A percentile compares a stretch with the other conserved stretches of the same genome.
phyloP scores from a whole-genome alignment of 2,329 filamentous ascomycete genomes.

The Orbilia quercus region DNA sequence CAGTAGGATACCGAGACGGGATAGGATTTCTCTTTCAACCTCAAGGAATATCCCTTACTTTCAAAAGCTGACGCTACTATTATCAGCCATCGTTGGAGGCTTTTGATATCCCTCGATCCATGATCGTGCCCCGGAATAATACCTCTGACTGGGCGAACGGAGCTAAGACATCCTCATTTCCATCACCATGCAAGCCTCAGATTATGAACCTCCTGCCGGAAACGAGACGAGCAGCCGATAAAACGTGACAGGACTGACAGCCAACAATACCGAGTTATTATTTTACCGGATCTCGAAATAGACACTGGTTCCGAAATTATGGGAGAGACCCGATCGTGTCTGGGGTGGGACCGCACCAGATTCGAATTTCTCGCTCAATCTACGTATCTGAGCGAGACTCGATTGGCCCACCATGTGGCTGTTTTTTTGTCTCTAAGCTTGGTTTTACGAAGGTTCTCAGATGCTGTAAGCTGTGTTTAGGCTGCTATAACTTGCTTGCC shows the following conservation, averaged over 20 bases:
- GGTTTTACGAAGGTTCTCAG: no score
- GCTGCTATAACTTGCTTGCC: no score
- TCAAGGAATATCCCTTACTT: slow-evolving; percentile 50
- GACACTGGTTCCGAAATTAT: slow-evolving; percentile 43
- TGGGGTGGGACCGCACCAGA: background rate
- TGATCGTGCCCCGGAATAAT: slow-evolving; percentile 16
- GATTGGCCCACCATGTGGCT: no score
- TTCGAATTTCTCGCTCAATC: background rate
- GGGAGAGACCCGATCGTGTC: slow-evolving; percentile 10
- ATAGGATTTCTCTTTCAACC: slow-evolving; percentile 13
- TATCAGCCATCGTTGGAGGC: slow-evolving; percentile 12
- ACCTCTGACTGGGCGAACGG: slow-evolving; percentile 36
- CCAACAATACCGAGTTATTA: slow-evolving; percentile 14
- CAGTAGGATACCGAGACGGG: slow-evolving; percentile 28
- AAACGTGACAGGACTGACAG: slow-evolving; percentile 31
- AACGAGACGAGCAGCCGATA: slow-evolving; percentile 23
- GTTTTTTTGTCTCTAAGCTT: no score
- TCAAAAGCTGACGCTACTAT: no score
- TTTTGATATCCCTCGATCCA: slow-evolving; percentile 1
- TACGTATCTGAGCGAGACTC: no score
- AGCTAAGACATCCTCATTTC: slow-evolving; percentile 55
- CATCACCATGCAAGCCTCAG: slow-evolving; percentile 22
- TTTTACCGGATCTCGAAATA: slow-evolving; percentile 28
- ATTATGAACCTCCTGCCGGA: slow-evolving; percentile 47
- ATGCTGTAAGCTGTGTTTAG: no score